Evolutionary conservation across 345 rosid species (phyloP), one percentile per base, ranked within the genome.

Genomic region (Boechera divaricarpa): DNA sequence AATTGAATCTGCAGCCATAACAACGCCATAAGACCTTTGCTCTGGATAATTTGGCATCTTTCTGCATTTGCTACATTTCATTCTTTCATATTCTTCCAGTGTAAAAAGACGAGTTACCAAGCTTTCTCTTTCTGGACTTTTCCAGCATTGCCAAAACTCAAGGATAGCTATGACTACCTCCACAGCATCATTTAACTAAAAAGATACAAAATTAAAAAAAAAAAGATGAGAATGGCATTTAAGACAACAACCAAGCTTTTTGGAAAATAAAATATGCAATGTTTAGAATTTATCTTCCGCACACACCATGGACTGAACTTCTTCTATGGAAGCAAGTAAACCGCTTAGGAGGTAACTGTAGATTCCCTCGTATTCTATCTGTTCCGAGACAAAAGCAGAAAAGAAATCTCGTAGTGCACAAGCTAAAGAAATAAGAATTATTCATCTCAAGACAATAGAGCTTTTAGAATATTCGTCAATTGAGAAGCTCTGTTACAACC

Each of bases 41-140:
- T 62, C 63, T 41, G 48, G 75, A 69, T 62, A 77, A 52, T 76
- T 60, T 51, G 69, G 26, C 7, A 41, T 41, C 36, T 24, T 21
- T 42, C 38, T 31, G 79, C 79, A 76, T 76, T 16, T 59, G 16
- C 55, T 49, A 69, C 79, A 76, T 15, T 47, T 69, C 57, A 61
- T 69, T 59, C 21, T 38, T 61, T 76, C 79, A 51, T 49, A 39
- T 61, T 61, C 74, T 10, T 69, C 74, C 16, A 68, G 4, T 0
- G 63, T 52, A 31, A 76, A 76, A 35, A 68, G 39, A 2, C 54
- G n/a, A 68, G 69, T 61, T 16, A 61, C 55, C 2, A 76, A 5
- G 38, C 47, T 69, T 41, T 76, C 79, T 76, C 0, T 29, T 5
- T 76, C 8, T 39, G 48, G 63, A 60, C 29, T 10, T 60, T 31